Evolutionary conservation across 177 flowering plant species (phyloP), one percentile per base, ranked within the genome.

Genomic region (Telopea speciosissima): DNA sequence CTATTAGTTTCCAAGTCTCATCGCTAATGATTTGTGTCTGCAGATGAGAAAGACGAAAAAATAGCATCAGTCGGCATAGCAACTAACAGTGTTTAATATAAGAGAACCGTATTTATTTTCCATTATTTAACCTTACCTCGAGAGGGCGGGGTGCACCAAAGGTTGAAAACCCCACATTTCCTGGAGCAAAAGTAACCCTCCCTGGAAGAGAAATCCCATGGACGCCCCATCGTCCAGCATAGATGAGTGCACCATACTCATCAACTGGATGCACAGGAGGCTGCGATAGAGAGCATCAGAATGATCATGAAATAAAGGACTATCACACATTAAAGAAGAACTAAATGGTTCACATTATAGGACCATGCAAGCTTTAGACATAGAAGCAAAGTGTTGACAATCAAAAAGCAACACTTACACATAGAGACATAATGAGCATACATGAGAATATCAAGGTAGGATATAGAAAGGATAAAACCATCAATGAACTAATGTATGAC

Each of bases 91-190:
- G 68, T 11, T n/a, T n/a, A 31, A 63, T 49, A 31, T 63, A 45
- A 31, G 59, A 36, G 22, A 31, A 24, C 40, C 56, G 0, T 3
- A 62, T 17, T 58, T 52, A 67, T 72, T 31, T 40, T 67, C 40
- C 40, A 12, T 49, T 49, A 49, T 49, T 12, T 13, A 49, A 49
- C 19, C 70, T 42, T 74, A 90, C 97, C 88, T 89, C 91, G 87
- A 87, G 79, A 6, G 99, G 99, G 0, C 99, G 92, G n/a, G 99
- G 90, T 69, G 97, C 97, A 76, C 99, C 99, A 89, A 92, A 94
- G 60, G 97, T 90, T 60, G 91, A 63, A 85, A 84, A 94, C 16
- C 99, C 99, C 31, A 79, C 86, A 81, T 94, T 87, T 60, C 99
- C 99, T 42, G 97, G 99, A 52, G 92, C 85, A 86, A 92, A 94